Base-by-base conservation (phyloP, 768 basidiomycete genomes). In the Pholiota conissans region DNA sequence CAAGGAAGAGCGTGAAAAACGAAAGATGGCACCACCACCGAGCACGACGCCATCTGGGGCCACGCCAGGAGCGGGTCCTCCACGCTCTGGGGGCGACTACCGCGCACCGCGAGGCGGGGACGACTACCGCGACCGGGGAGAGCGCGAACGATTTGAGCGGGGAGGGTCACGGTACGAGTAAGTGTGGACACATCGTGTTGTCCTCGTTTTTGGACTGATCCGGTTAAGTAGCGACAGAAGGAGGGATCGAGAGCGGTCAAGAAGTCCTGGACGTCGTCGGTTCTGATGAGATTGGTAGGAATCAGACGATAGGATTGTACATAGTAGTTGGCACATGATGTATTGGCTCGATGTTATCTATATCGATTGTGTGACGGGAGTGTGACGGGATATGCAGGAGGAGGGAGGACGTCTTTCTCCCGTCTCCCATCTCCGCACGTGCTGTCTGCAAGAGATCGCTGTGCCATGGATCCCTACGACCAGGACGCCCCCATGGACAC, bases 1-100 rank as follows among this genome's bases (percentile, higher is more conserved):
- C 74, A 87, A 88, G 61, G 95, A 95, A 69, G 91, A 94, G 52
- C 87, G 95, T 58, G 89, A 91, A 71, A 91, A 90, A 74, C 86
- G 89, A 68, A 86, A 84, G 69, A 79, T 73, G 61, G 81, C 80
- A 37, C 79, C 84, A 37, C 79, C 84, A 57, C 73, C 79, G 48
- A 76, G 77, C 29, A 65, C 76, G 27, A 69, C 75, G 28, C 67
- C 79, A 34, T 67, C 76, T 39, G 66, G 73, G 22, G 56, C 53
- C 49, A 63, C 74, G 57, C 70, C 75, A 34, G 57, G 79, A 34
- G 67, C 76, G 27, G 82, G 80, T 18, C 64, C 76, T 18, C 71
- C 82, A 42, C 72, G 77, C 52, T 62, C 73, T 58, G 75, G 76
- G 49, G 72, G 79, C 39, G 69, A 73, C 42, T 68, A 69, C 58